Base-by-base conservation (phyloP, 2,329 filamentous ascomycete genomes). In the Talaromyces marneffei region DNA sequence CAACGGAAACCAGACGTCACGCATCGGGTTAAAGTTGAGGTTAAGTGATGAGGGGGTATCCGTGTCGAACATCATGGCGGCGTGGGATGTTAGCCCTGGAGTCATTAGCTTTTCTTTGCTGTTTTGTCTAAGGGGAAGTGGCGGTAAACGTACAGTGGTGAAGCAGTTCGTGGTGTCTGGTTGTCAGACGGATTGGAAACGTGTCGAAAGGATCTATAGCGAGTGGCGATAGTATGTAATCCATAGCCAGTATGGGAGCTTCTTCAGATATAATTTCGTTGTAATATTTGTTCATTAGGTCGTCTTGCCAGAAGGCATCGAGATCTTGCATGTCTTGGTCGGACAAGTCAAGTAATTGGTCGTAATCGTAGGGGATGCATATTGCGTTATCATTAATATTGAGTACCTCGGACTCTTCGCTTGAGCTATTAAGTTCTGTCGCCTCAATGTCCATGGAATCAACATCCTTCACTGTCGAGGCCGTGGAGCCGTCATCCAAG, bases 1-100 rank as follows among this genome's bases (percentile, higher is more conserved):
- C 7, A 63, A 40, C 4, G 61, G 61, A 33, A 63, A 56, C 61
- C 61, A 63, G 5, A 63, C 58, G 39, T 63, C 61, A 5, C 61
- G 57, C 57, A 60, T 60, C n/a, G 61, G 61, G 23, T 56, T 60
- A 16, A 63, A 63, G 20, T 44, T 44, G 12, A 60, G 8, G 4
- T 20, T 33, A 4, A 52, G 48, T 8, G 61, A 39, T 27, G 58
- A 39, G 8, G 59, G 14, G 4, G 40, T 40, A 4, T 57, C 50
- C n/a, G 48, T 52, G 12, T 60, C 61, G 25, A 44, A 60, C 61
- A 63, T 48, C 61, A 63, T 63, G 23, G 50, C 57, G 4, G 61
- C 50, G 39, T 63, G 52, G 12, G 58, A 48, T 14, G 50, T 57
- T 37, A 63, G 33, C 61, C 61, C 61, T 63, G 14, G 31, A 4